A percentile compares a stretch with the other conserved stretches of the same genome.
These are phyloP conservation scores for Elaeis guineensis DNA, from an alignment of 176 grass and related monocot genomes.

Conservation along the genomic window DNA sequence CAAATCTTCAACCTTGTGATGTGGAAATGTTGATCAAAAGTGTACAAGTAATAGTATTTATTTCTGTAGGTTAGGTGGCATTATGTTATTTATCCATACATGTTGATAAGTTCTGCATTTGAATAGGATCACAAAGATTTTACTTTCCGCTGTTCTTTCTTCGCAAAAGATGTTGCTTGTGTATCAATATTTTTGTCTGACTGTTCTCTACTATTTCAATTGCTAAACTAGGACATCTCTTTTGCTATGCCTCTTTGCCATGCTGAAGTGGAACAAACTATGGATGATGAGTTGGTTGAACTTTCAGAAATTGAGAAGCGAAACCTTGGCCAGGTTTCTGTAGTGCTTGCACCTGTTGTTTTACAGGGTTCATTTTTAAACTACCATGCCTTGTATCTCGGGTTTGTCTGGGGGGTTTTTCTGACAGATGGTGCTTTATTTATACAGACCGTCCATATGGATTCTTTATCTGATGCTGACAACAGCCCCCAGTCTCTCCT, in stretches of 20 bases:
- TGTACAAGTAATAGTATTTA: too few relatives aligned
- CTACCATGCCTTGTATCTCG: too few relatives aligned
- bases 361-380: too few relatives aligned
- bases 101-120: too few relatives aligned
- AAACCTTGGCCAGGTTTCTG: conserved; percentile 78
- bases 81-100: too few relatives aligned
- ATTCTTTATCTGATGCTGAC: conserved; percentile 66
- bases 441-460: conserved; percentile 55
- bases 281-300: conserved; percentile 75
- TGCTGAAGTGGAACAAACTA: conserved; percentile 61
- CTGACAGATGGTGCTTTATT: not conserved
- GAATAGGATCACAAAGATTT: too few relatives aligned
- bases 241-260: conserved; percentile 87
- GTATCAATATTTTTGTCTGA: not conserved
- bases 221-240: conserved; percentile 38
- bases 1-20: too few relatives aligned
- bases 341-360: not conserved
- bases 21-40: too few relatives aligned
- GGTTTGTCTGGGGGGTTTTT: too few relatives aligned
- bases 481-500: conserved; percentile 74
- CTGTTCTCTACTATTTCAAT: conserved; percentile 6
- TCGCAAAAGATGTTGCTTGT: too few relatives aligned
- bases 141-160: too few relatives aligned
- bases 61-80: too few relatives aligned
- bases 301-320: conserved; percentile 76